A percentile compares a stretch with the other conserved stretches of the same genome.
phyloP scores from a whole-genome alignment of 345 rosid species.

The Eucalyptus grandis region DNA sequence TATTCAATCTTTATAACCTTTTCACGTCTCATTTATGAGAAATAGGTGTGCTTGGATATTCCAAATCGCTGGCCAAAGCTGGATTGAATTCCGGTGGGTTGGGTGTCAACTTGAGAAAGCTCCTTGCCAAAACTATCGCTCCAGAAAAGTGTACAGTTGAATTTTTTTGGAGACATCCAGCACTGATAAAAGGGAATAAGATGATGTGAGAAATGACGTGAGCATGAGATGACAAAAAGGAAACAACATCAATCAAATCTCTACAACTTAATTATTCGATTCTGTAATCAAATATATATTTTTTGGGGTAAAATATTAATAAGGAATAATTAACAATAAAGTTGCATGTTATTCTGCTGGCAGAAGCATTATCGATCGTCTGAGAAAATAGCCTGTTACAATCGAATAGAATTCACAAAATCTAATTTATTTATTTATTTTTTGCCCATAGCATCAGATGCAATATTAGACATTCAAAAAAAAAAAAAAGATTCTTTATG shows the following conservation, averaged over 20 bases:
- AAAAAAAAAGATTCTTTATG: background rate
- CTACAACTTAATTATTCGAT: background rate
- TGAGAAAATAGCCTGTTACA: background rate
- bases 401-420: background rate
- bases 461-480: background rate
- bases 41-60: background rate
- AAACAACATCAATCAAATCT: background rate
- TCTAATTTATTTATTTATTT: background rate
- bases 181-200: background rate
- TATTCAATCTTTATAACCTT: background rate
- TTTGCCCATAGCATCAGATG: background rate
- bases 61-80: background rate
- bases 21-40: accelerated
- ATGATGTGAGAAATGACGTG: background rate
- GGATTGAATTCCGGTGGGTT: background rate
- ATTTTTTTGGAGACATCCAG: background rate
- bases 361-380: background rate
- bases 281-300: background rate
- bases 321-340: background rate
- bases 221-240: background rate
- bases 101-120: background rate
- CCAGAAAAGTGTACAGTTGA: background rate
- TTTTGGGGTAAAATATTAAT: background rate
- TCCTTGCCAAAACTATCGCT: background rate
- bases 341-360: background rate